These are phyloP conservation scores for Kodamaea derodonti DNA, from an alignment of 1,139 yeast genomes.

Conservation along the genomic window DNA sequence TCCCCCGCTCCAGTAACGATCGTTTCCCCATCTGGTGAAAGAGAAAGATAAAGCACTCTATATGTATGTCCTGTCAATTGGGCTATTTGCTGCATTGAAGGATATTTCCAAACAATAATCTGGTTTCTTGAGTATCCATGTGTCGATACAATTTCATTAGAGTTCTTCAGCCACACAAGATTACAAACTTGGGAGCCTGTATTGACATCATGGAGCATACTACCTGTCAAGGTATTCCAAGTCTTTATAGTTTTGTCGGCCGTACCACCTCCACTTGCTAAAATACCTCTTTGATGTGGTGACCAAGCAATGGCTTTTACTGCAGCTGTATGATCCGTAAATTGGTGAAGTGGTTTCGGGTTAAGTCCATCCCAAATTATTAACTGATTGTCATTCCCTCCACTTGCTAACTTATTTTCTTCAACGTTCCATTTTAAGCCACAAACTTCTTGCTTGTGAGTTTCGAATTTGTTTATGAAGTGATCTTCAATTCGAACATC, in stretches of 20 bases:
- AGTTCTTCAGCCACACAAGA: conserved; percentile 86
- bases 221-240: conserved; percentile 88
- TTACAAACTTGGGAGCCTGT: conserved; percentile 97
- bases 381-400: conserved; percentile 88
- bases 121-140: conserved; percentile 94
- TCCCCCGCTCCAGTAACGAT: conserved; percentile 99
- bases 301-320: conserved; percentile 98
- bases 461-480: conserved; percentile 63
- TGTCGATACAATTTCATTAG: conserved; percentile 89
- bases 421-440: conserved; percentile 93
- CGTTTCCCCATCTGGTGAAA: conserved; percentile 97
- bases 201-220: conserved; percentile 70
- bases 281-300: conserved; percentile 89
- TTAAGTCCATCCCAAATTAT: conserved; percentile 84
- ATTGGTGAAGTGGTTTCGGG: conserved; percentile 65
- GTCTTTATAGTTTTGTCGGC: conserved; percentile 87
- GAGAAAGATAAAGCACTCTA: conserved; percentile 81
- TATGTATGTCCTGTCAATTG: conserved; percentile 92
- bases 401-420: conserved; percentile 83
- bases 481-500: conserved; percentile 90
- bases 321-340: conserved; percentile 88
- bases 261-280: conserved; percentile 97
- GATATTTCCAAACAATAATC: conserved; percentile 91
- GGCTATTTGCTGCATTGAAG: conserved; percentile 88
- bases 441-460: conserved; percentile 93